Base-by-base conservation (phyloP, 1,139 yeast genomes). In the Scheffersomyces titani region DNA sequence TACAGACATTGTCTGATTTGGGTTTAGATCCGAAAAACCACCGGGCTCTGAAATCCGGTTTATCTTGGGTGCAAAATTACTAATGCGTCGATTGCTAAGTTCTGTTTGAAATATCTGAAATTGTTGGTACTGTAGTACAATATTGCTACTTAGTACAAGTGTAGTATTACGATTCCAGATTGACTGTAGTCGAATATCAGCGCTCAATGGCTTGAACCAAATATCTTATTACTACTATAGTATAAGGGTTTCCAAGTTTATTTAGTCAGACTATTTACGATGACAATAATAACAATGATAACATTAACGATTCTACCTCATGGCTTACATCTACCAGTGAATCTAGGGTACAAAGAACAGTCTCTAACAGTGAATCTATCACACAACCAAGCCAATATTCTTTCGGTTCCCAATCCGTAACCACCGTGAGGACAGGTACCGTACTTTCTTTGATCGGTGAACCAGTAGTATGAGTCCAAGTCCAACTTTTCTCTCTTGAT, bases 361-460 rank as follows among this genome's bases (percentile, higher is more conserved):
- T 94, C 99, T 81, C 98, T 90, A 61, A 94, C 98, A 47, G 99
- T 96, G 81, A 87, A 94, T 77, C 99, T 85, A 84, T 93, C 89
- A 80, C 98, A 92, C 72, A 94, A 84, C 99, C 99, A 94, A 47
- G 99, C 99, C 66, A 94, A 83, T 68, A 94, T 91, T 79, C 99
- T 90, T 81, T 94, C 99, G 53, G 98, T 91, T 64, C 99, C 99
- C 64, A 94, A 78, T 69, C 99, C 99, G 78, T 94, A 94, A 64
- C 99, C 99, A 75, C 99, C 99, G 72, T 94, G 99, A 52, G 98
- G 98, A 77, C 92, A 91, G 24, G 98, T 89, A 74, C 99, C 99
- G 76, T 96, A 93, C 77, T 89, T 89, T 78, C 99, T 88, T 79
- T 89, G 96, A 74, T 94, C 99, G 61, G 87, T 85, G 78, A 91